phyloP scores from a whole-genome alignment of 768 basidiomycete species.

The Boletus subcaerulescens region DNA sequence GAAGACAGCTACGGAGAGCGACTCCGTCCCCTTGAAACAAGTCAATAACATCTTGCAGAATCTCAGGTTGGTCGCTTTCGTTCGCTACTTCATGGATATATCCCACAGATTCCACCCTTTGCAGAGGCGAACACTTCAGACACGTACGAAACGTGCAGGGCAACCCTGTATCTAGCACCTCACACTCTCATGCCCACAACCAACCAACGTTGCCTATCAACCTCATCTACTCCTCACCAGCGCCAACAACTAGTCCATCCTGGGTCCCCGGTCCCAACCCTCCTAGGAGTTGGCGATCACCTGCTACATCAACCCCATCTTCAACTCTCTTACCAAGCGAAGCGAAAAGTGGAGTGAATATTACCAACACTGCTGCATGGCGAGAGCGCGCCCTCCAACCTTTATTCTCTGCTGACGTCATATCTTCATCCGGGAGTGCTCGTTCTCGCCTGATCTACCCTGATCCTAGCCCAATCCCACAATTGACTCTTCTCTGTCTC shows the following conservation, averaged over 20 bases:
- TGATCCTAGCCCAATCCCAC: conserved; percentile 36
- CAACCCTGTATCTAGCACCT: conserved; percentile 14
- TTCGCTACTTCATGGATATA: not conserved
- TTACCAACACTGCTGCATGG: conserved; percentile 40
- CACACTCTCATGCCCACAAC: conserved; percentile 31
- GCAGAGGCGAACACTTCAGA: conserved; percentile 71
- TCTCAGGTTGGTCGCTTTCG: conserved; percentile 22
- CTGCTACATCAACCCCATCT: conserved; percentile 15
- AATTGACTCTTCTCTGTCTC: conserved; percentile 58
- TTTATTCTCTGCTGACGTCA: conserved; percentile 33
- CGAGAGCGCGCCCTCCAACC: conserved; percentile 56
- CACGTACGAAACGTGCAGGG: conserved; percentile 54
- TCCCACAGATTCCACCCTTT: not conserved
- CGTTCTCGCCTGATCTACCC: conserved; percentile 14
- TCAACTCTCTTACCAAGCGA: conserved; percentile 2
- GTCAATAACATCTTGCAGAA: conserved; percentile 30
- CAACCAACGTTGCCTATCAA: conserved; percentile 45
- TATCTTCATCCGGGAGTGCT: not conserved
- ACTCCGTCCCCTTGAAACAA: conserved; percentile 20
- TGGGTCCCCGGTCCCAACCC: conserved; percentile 46
- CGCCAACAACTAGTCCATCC: conserved; percentile 7
- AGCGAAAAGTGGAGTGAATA: conserved; percentile 6
- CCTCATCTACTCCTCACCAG: conserved; percentile 33
- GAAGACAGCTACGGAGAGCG: conserved; percentile 2
- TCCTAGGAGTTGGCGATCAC: conserved; percentile 57